phyloP scores from a whole-genome alignment of 2,329 filamentous ascomycete species.

The Ophiocordyceps camponoti-floridani region DNA sequence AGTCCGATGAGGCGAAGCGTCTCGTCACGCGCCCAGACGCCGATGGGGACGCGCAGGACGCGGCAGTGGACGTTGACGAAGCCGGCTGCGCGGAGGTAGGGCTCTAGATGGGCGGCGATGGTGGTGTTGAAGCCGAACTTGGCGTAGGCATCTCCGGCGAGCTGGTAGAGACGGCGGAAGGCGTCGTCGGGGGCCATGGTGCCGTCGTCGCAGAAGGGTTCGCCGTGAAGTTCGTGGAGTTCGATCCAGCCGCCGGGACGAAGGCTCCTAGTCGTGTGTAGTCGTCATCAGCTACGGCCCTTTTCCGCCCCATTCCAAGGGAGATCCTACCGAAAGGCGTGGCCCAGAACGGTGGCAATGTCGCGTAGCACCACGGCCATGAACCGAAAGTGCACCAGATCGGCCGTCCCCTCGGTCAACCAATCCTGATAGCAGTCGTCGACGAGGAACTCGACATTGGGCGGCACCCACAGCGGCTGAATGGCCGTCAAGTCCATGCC shows the following conservation, averaged over 20 bases:
- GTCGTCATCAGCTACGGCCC: background rate
- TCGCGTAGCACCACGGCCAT: conserved; percentile 6
- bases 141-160: conserved; percentile 3
- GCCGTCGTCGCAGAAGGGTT: conserved; percentile 16
- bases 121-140: conserved; percentile 6
- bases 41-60: conserved; percentile 19
- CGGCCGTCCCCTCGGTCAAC: conserved; percentile 7
- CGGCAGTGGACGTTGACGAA: conserved; percentile 11
- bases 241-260: conserved; percentile 26
- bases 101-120: conserved; percentile 5
- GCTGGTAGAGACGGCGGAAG: conserved; percentile 3
- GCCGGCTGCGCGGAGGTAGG: conserved; percentile 4
- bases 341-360: conserved; percentile 4
- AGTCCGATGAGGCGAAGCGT: conserved; percentile 18
- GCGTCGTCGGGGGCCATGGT: conserved; percentile 8
- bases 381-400: conserved; percentile 14
- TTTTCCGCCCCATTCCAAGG: too few relatives aligned
- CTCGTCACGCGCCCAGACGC: conserved; percentile 15
- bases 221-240: conserved; percentile 18
- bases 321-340: conserved; percentile 1
- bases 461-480: conserved; percentile 20
- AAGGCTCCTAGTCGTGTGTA: conserved; percentile 5
- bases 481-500: conserved; percentile 22
- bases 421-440: conserved; percentile 17
- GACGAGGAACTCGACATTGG: conserved; percentile 20